A percentile compares a stretch with the other conserved stretches of the same genome.
Conservation (phyloP, 1,284 basidiomycete genomes). For the Cryptococcus depauperatus region DNA sequence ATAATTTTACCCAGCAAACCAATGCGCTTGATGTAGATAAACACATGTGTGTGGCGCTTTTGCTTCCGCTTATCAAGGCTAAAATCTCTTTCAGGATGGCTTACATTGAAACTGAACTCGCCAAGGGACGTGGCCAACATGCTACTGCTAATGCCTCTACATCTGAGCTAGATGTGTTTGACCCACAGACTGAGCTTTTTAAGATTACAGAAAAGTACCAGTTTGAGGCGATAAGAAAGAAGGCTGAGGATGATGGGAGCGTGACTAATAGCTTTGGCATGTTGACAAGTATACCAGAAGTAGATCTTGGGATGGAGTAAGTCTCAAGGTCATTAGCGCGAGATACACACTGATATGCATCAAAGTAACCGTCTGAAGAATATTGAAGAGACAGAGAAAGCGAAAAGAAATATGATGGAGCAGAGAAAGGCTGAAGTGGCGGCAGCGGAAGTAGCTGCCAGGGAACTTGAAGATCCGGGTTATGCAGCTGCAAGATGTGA, state of each 20-base stretch:
- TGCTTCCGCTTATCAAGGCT: not conserved
- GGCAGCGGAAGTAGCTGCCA: constrained; percentile 39
- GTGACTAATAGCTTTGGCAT: constrained; percentile 87
- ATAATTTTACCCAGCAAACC: constrained; percentile 95
- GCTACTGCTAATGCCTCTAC: constrained; percentile 41
- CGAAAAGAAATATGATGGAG: constrained; percentile 75
- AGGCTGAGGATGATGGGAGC: constrained; percentile 66
- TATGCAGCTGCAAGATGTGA: constrained; percentile 74
- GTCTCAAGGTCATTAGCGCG: constrained; percentile 35
- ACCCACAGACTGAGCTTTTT: constrained; percentile 76
- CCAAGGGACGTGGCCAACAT: constrained; percentile 58
- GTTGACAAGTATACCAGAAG: constrained; percentile 93
- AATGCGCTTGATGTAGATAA: constrained; percentile 94
- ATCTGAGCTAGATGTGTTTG: constrained; percentile 45
- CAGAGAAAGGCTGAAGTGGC: constrained; percentile 48
- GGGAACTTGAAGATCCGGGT: constrained; percentile 53
- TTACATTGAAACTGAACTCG: constrained; percentile 90
- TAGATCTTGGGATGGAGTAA: constrained; percentile 95
- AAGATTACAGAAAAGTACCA: constrained; percentile 61
- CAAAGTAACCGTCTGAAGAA: constrained; percentile 79
- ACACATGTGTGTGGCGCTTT: constrained; percentile 65
- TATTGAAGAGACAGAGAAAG: constrained; percentile 94
- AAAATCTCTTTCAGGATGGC: constrained; percentile 64
- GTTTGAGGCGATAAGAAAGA: constrained; percentile 14
- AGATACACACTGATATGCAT: not conserved